A percentile compares a stretch with the other conserved stretches of the same genome.
Conservation (phyloP, 768 basidiomycete genomes). For the Boletus sp. region DNA sequence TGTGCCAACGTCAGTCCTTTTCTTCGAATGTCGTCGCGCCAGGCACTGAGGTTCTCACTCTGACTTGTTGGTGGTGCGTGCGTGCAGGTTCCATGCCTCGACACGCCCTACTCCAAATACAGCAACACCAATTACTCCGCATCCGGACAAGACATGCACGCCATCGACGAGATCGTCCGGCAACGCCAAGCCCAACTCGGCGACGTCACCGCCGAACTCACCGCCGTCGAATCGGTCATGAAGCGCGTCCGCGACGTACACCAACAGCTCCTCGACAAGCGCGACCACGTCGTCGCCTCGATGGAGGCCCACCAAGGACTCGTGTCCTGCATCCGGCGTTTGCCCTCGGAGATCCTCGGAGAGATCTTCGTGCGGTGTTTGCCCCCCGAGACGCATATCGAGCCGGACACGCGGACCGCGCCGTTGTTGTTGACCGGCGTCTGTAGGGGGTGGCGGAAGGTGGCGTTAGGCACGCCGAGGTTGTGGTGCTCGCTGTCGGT, state of each 20-base stretch:
- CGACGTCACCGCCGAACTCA: constrained; percentile 14
- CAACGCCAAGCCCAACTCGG: constrained; percentile 15
- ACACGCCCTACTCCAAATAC: constrained; percentile 19
- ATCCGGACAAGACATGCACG: constrained; percentile 8
- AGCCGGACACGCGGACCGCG: constrained; percentile 23
- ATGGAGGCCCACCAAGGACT: constrained; percentile 24
- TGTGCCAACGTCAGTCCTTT: constrained; percentile 8
- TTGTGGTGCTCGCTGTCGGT: constrained; percentile 47
- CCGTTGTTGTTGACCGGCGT: constrained; percentile 42
- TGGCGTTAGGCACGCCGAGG: constrained; percentile 40
- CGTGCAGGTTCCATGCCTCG: constrained; percentile 13
- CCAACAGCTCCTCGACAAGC: constrained; percentile 13
- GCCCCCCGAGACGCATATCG: constrained; percentile 21
- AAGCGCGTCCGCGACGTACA: constrained; percentile 4
- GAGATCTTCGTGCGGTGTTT: constrained; percentile 46
- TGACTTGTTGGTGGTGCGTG: not conserved
- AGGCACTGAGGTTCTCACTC: not conserved
- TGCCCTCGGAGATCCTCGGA: constrained; percentile 46
- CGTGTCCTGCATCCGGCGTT: constrained; percentile 29
- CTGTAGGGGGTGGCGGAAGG: constrained; percentile 41
- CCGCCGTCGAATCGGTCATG: constrained; percentile 13
- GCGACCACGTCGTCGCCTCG: constrained; percentile 10
- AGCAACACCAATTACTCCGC: constrained; percentile 15
- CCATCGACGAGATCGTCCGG: constrained; percentile 15
- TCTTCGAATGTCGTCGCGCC: not conserved